Conservation (phyloP, 1,284 basidiomycete species). For the Grifola frondosa region DNA sequence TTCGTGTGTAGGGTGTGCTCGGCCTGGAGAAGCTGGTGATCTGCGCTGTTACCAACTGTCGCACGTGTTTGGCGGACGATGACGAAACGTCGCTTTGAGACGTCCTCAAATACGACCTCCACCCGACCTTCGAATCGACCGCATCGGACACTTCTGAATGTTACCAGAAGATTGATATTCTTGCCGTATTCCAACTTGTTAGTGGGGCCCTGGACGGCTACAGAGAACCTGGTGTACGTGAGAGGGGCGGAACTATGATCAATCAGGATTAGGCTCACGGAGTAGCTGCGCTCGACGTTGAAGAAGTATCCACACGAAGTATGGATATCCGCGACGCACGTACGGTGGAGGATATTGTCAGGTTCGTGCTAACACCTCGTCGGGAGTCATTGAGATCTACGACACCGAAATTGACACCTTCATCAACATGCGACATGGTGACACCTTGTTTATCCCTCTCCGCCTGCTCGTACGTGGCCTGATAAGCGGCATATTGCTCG, state of each 20-base stretch:
- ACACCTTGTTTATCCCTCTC: conserved; percentile 29
- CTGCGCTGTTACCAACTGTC: conserved; percentile 27
- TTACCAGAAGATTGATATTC: conserved; percentile 3
- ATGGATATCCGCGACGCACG: background rate
- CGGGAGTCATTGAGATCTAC: conserved; percentile 30
- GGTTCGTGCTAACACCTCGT: conserved; percentile 16
- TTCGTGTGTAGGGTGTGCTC: conserved; percentile 25
- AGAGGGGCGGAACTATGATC: background rate
- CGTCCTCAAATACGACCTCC: conserved; percentile 15
- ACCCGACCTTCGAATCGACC: conserved; percentile 18
- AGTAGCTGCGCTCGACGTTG: background rate
- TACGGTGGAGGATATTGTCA: conserved; percentile 17
- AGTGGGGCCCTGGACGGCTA: background rate
- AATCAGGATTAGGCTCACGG: background rate
- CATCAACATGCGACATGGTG: conserved; percentile 18
- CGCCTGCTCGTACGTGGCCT: conserved; percentile 27
- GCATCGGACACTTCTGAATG: conserved; percentile 3
- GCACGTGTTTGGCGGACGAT: conserved; percentile 26
- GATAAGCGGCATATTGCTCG: conserved; percentile 8
- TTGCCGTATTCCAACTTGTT: background rate
- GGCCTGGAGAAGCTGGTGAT: conserved; percentile 28
- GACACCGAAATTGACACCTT: conserved; percentile 37
- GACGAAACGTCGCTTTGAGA: conserved; percentile 18
- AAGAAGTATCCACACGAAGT: background rate
- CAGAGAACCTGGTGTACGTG: conserved; percentile 3